Evolutionary conservation across 2,329 filamentous ascomycete genomes (phyloP).

Genomic region (Pestalotiopsis sp.): DNA sequence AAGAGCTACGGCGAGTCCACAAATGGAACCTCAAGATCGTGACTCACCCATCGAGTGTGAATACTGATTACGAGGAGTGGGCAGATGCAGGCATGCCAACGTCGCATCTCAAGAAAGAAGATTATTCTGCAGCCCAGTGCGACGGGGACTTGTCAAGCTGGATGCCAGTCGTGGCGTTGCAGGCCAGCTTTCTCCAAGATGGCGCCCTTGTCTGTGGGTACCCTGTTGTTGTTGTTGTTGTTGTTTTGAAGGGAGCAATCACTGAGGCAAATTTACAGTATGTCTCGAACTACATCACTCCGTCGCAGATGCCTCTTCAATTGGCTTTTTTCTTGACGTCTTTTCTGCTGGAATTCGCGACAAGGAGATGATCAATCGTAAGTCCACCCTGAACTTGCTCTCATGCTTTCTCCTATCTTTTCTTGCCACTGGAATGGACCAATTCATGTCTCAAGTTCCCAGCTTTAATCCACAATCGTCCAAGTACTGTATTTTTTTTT

Average conservation of each 20-base stretch:
- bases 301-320: constrained; percentile 14
- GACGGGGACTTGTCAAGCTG: not conserved
- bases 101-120: constrained; percentile 11
- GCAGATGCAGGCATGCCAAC: constrained; percentile 14
- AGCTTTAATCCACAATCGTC: too few relatives aligned
- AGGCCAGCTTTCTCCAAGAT: constrained; percentile 16
- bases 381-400: not conserved
- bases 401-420: too few relatives aligned
- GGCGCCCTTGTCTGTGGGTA: not conserved
- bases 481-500: too few relatives aligned
- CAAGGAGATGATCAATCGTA: not conserved
- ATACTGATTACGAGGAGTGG: too few relatives aligned
- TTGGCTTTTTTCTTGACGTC: constrained; percentile 10
- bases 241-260: too few relatives aligned
- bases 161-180: constrained; percentile 16
- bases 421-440: too few relatives aligned
- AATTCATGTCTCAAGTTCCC: not conserved
- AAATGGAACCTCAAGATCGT: too few relatives aligned
- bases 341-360: constrained; percentile 10
- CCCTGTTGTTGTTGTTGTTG: too few relatives aligned
- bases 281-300: constrained; percentile 15
- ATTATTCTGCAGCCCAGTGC: constrained; percentile 13
- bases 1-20: not conserved
- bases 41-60: too few relatives aligned
- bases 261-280: constrained; percentile 8